Base-by-base conservation (phyloP, 768 basidiomycete genomes). In the Rhodotorula diobovata region DNA sequence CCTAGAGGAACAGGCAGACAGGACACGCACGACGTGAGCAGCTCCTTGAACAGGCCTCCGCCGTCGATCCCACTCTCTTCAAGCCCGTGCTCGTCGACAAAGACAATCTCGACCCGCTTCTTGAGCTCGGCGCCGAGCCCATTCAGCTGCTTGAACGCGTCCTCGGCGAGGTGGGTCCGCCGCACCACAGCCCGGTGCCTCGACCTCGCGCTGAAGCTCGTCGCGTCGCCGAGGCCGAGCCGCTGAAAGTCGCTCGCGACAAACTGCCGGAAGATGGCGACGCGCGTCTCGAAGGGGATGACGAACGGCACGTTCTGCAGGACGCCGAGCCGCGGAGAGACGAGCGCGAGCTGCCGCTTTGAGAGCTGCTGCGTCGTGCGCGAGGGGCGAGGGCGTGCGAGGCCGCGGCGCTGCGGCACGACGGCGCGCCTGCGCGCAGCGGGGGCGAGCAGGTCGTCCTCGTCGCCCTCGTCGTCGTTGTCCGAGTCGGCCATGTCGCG, bases 21-120 rank as follows among this genome's bases (percentile, higher is more conserved):
- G 37, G 8, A 76, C 82, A 76, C 82, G 73, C 65, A 84, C 82
- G 79, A 79, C 4, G 93, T 99, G 77, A 98, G 86, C 76, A 98
- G 96, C 80, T 98, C 96, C 79, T 98, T 99, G 84, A 96, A 98
- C 10, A 98, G 88, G 0, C 96, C 96, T 5, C 96, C 94, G 4
- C 95, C 94, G 73, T 97, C 95, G 43, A 98, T 95, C 0, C 94
- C 95, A 28, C 89, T 87, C 79, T 82, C 82, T 66, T 79, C 79
- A 23, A 79, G 39, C 66, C 77, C 79, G 43, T 62, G 67, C 58
- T 90, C 88, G 80, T 98, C 93, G 37, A 95, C 85, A 79, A 99
- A 98, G n/a, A 85, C 85, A 76, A 99, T 98, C 77, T 89, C 85
- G 35, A 98, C 85, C 18, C 87, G 86, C n/a, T 84, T 84, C 81